Conservation (phyloP, 768 basidiomycete genomes). For the Gloeophyllum trabeum region DNA sequence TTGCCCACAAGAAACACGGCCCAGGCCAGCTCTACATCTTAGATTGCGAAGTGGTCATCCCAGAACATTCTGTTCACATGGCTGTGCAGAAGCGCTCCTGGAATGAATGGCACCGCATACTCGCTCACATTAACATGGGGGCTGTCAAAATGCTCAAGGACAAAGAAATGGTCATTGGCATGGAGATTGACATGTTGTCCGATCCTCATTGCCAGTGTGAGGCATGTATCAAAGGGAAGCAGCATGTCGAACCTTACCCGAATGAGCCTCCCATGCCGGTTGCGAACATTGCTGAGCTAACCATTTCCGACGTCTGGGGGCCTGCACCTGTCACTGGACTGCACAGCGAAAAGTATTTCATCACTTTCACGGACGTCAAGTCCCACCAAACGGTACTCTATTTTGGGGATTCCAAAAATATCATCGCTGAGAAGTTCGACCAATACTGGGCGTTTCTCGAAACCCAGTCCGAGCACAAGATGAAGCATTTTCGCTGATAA, state of each 20-base stretch:
- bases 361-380: slow-evolving; percentile 2
- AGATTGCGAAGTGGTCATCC: neutral
- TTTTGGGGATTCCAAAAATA: neutral
- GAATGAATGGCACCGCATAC: neutral
- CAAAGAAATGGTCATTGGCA: neutral
- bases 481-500: neutral
- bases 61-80: neutral
- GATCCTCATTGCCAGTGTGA: neutral
- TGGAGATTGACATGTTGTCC: neutral
- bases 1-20: neutral
- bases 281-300: neutral
- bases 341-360: neutral
- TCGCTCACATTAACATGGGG: neutral
- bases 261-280: neutral
- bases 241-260: neutral
- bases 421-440: neutral
- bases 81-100: neutral
- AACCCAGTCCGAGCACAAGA: neutral
- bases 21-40: neutral
- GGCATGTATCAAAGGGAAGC: neutral
- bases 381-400: neutral
- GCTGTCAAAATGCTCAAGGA: neutral
- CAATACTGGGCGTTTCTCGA: neutral
- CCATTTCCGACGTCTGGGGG: neutral
- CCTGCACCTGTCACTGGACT: neutral